Evolutionary conservation across 2,329 filamentous ascomycete species (phyloP), one percentile per base, ranked within the genome.

Genomic region (Alternaria consortialis): DNA sequence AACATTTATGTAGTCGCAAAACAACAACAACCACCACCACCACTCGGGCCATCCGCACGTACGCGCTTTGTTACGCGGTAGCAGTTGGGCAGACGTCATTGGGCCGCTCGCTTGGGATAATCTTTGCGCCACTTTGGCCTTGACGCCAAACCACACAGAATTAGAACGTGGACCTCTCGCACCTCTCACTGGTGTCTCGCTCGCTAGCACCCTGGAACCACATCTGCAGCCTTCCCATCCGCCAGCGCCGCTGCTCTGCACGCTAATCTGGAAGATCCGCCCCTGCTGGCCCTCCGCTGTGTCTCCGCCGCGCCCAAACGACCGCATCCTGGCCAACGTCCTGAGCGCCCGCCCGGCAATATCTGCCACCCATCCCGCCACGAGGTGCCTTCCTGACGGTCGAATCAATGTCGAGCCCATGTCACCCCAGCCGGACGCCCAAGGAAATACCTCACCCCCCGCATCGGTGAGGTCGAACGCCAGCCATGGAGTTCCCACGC

Each of bases 341-440:
- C 60, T 40, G 58, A 60, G 57, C 57, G 62, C 64, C 66, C 56
- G 60, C 64, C 65, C 67, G 70, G 68, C 73, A 71, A 69, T 73
- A 69, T 74, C 74, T 74, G 69, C 74, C 74, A 76, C 57, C 68
- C 71, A 66, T 59, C 63, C 71, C 65, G 67, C 74, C 74, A 76
- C 75, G 72, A 74, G 65, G 60, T 61, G 66, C 66, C 66, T 62
- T 54, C 43, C 53, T 67, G 60, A 67, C 72, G 70, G 70, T 66
- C 72, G 76, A 74, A 79, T 77, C 78, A 80, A 80, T 80, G 78
- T 80, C 75, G 72, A 68, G 72, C 76, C 75, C 77, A 80, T 80
- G 79, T 80, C 79, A 73, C 67, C 73, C 68, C 73, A 72, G 72
- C 69, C 73, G 67, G 64, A 74, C 73, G 75, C 71, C 69, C 72